Evolutionary conservation across 2,329 filamentous ascomycete genomes (phyloP), one percentile per base, ranked within the genome.

Genomic region (Cercospora brassicicola): DNA sequence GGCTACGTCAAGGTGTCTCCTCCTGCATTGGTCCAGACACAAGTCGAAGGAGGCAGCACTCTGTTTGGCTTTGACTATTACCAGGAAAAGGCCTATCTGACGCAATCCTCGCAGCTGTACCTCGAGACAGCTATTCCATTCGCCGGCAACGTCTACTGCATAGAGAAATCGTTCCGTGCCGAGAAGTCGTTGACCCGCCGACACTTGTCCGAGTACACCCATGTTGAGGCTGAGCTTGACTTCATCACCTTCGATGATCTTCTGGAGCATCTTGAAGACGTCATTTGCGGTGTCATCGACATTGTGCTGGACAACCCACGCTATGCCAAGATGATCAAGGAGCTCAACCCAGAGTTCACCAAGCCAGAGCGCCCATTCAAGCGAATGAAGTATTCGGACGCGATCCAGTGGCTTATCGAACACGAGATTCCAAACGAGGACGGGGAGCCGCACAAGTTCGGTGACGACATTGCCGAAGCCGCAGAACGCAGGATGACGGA

Each of bases 401-500:
- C 95, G 68, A 97, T 99, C 76, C 87, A 93, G 69, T 99, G 95
- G 95, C 88, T 99, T 74, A 87, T 88, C 79, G 90, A 94, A 76
- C 91, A 97, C 82, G 88, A 94, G 73, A 97, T 99, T 75, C 88
- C 86, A 79, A 98, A 97, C 86, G 94, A 97, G 80, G 93, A 98
- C 69, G 93, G 91, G 77, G 87, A 96, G 79, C 89, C 91, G 10
- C 95, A 99, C 82, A 85, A 88, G 55, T 98, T 98, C 77, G 95
- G 95, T 72, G 95, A 99, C 79, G 95, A 99, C 79, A 99, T 99
- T 76, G 95, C 95, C 73, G 95, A 98, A 82, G 95, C 95, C 11
- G 95, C 95, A 11, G 95, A 99, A 86, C 91, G 95, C 75, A 88
- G 86, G 79, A 99, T 99, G 95, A 98, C 94, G 1, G 95, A 99